Base-by-base conservation (phyloP, 805 yeast species). In the Candida manassasensis region DNA sequence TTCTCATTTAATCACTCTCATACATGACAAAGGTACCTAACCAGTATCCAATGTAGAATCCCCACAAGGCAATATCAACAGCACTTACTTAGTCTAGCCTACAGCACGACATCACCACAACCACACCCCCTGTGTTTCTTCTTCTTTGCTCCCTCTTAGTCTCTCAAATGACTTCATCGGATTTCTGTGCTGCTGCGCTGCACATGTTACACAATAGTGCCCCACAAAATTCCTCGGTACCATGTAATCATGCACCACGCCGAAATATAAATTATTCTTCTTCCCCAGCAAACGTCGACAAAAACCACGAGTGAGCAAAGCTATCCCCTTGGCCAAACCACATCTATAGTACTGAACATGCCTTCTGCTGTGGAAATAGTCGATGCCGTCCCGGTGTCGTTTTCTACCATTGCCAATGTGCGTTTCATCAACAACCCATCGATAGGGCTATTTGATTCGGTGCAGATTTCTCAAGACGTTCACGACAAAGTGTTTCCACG, bases 401-500 rank as follows among this genome's bases (percentile, higher is more conserved):
- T 54, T 4, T 45, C 59, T 4, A 50, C 61, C 15, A 41, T 53
- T 10, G 61, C 63, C 3, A 50, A 52, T 21, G 54, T 64, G 24
- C 52, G 50, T 15, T 49, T 66, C 16, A 48, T 62, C 24, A 56
- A 54, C 34, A 67, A 66, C 37, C 56, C 61, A 5, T 36, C 54
- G 3, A 17, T 45, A 8, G 41, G 44, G 27, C 46, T 38, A 16
- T 41, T 49, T 21, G 68, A 66, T 36, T 33, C 45, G 2, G 47
- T 66, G 9, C 52, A 61, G 22, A 22, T 67, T 4, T 59, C 70
- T 8, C 46, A 52, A 41, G 68, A 63, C 24, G 48, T 66, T 12
- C 63, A 48, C 40, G 44, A 49, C 21, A 49, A 53, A 22, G 37
- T 67, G 17, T 67, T 61, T 40, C 67, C 67, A 15, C 39, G 35